Base-by-base conservation (phyloP, 2,329 filamentous ascomycete species). In the Cephalotrichum gorgonifer region DNA sequence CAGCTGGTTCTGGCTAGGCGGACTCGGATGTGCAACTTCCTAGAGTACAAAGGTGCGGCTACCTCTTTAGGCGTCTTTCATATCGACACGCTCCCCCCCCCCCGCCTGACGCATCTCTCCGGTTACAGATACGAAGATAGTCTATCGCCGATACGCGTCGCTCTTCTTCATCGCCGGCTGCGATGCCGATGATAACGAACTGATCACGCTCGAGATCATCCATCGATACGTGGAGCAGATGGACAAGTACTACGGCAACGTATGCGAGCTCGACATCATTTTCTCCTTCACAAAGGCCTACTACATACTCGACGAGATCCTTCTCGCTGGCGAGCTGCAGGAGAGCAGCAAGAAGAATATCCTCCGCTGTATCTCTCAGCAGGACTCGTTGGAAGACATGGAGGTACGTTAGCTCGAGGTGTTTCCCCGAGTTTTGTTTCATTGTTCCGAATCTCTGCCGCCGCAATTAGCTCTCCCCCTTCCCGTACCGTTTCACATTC, bases 221-320 rank as follows among this genome's bases (percentile, higher is more conserved):
- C 93, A 98, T 69, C 88, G 93, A 70, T 98, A 98, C 66, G 93
- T 98, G 63, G 93, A 98, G 70, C 93, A 98, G 72, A 98, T 98
- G 93, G 93, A 98, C 77, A 98, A 98, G 69, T 98, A 98, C 74
- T 98, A 97, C 68, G 93, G 93, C 68, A 98, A 98, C 67, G 93
- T 98, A 52, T 98, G 93, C 82, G 93, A 98, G 73, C 80, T 98
- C 55, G 90, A 97, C 67, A 96, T 97, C 70, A 98, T 98, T 67
- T 98, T 98, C 79, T 97, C 95, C 66, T 98, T 98, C 68, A 95
- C 95, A 59, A 98, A 98, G 70, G 93, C 93, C 52, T 98, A 98
- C 70, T 98, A 97, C 70, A 98, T 98, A 58, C 81, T 98, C 43
- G 93, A 98, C 65, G 93, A 98, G 71, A 78, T 98, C 53, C 75